These are phyloP conservation scores for Curvularia eragrostidis DNA, from an alignment of 2,329 filamentous ascomycete genomes.

Conservation along the genomic window DNA sequence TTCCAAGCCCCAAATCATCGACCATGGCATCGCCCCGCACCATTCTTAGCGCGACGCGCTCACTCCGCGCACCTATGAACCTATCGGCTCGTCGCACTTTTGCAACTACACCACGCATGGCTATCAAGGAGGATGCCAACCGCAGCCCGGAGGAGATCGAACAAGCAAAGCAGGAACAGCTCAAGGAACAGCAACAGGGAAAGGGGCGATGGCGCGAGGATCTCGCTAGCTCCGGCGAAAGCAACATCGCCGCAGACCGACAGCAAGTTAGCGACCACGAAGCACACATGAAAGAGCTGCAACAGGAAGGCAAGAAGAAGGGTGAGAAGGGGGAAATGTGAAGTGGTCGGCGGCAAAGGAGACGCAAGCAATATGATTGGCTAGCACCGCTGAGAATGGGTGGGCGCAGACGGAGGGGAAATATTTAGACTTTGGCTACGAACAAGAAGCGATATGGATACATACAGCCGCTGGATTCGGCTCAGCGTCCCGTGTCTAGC, in stretches of 20 bases:
- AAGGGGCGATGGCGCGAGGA: constrained; percentile 54
- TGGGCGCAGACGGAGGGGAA: neutral
- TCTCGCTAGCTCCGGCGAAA: constrained; percentile 52
- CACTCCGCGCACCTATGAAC: constrained; percentile 8
- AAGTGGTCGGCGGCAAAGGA: neutral
- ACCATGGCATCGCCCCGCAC: constrained; percentile 27
- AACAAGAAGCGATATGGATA: neutral
- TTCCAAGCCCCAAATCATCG: neutral
- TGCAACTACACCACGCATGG: constrained; percentile 37
- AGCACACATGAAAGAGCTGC: constrained; percentile 53
- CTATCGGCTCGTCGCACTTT: constrained; percentile 35
- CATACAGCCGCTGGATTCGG: neutral
- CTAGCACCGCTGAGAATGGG: neutral
- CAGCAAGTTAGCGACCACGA: constrained; percentile 53
- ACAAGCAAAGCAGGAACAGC: constrained; percentile 53
- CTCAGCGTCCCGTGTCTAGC: neutral
- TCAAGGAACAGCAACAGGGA: constrained; percentile 53
- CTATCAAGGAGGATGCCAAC: constrained; percentile 52
- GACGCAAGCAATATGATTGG: neutral
- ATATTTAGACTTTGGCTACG: neutral
- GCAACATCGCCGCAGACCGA: constrained; percentile 52
- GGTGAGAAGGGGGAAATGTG: constrained; percentile 48
- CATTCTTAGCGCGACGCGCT: constrained; percentile 22
- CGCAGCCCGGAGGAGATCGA: constrained; percentile 52
- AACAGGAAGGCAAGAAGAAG: constrained; percentile 53